Base-by-base conservation (phyloP, 139 green algal species). In the Gonium pectorale region DNA sequence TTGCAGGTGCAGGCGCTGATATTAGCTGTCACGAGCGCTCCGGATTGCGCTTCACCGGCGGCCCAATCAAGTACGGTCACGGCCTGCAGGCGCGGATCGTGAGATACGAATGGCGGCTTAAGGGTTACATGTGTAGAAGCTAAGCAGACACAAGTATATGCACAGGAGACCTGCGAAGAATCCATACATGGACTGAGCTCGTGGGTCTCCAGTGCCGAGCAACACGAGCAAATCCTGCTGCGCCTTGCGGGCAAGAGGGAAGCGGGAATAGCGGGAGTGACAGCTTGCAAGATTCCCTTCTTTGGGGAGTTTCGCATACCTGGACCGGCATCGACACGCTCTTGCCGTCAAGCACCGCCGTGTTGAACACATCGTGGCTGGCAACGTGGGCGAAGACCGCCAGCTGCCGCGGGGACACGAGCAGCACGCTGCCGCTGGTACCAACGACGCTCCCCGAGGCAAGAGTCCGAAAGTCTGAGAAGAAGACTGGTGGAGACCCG, bases 291-390 rank as follows among this genome's bases (percentile, higher is more conserved):
- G n/a, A n/a, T n/a, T n/a, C n/a, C n/a, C n/a, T n/a, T n/a, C n/a
- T n/a, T n/a, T n/a, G n/a, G n/a, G n/a, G n/a, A n/a, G 35, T 13
- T n/a, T 49, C 35, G 26, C 22, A 3, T 0, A 52, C 79, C 11
- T 51, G 67, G 15, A 91, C 44, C 5, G 35, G 35, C 9, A 64
- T 13, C 22, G 78, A 33, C 2, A 89, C 84, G 27, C 74, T 37
- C 35, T 72, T 31, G 44, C 80, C 81, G 8, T 54, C 75, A 7
- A 92, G 63, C 1, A 63, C 56, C 0, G 86, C 89, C 27, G 86
- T 90, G 74, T 92, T 92, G 80, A 92, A 90, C 27, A 92, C 35
- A 40, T 92, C 86, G 22, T 83, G 64, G n/a, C 51, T 44, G 31
- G 56, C 35, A 24, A 82, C n/a, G 66, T 86, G 88, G 0, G 80